Percentiles rank a stretch among this genome's conserved stretches.
Conservation (phyloP, 345 rosid species). For the Gossypium ekmanianum region DNA sequence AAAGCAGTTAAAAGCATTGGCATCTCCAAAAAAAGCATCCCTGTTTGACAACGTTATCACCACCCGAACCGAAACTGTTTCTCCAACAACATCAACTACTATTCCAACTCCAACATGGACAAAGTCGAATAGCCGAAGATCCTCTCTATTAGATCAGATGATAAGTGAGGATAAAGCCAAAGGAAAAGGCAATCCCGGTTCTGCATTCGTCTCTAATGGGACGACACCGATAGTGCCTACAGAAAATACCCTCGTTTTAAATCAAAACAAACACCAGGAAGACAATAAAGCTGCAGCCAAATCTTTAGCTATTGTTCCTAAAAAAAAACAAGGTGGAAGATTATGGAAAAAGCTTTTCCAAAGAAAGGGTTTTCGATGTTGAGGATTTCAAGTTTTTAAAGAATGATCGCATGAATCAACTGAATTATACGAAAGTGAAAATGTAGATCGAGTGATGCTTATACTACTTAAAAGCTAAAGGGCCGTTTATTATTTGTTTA, state of each 20-base stretch:
- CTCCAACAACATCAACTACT: not conserved
- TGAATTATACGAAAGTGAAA: not conserved
- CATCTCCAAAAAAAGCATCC: conserved; percentile 54
- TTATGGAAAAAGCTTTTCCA: conserved; percentile 57
- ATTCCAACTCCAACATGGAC: conserved; percentile 28
- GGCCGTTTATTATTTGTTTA: not conserved
- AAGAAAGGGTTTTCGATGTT: not conserved
- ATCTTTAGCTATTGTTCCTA: conserved; percentile 54
- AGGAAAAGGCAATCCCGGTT: conserved; percentile 10
- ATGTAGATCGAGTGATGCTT: not conserved
- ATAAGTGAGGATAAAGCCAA: conserved; percentile 57
- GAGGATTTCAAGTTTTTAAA: not conserved
- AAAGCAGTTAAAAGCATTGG: conserved; percentile 82
- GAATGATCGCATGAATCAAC: not conserved
- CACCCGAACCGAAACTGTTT: not conserved
- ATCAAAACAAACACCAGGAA: not conserved
- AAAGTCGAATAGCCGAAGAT: conserved; percentile 42
- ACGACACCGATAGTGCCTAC: conserved; percentile 38
- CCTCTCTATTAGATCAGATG: conserved; percentile 85
- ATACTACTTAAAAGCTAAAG: not conserved
- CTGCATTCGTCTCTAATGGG: conserved; percentile 10
- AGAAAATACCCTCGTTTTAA: conserved; percentile 18
- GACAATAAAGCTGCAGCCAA: conserved; percentile 21
- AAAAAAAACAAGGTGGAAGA: conserved; percentile 44
- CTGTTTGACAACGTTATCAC: conserved; percentile 48